phyloP scores from a whole-genome alignment of 1,139 yeast genomes.

The Saccharomyces uvarum region DNA sequence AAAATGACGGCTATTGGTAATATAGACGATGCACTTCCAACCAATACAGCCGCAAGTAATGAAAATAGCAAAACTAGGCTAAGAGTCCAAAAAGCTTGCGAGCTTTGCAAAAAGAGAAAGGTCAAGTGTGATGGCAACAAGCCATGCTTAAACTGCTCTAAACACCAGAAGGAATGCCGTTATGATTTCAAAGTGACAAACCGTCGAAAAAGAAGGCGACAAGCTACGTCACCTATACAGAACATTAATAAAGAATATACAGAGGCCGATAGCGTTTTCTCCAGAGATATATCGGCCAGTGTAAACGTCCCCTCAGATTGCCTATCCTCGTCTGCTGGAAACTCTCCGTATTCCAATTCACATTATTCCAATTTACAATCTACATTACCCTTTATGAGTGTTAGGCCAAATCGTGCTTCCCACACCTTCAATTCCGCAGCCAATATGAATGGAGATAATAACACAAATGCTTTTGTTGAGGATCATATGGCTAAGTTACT shows the following conservation, averaged over 20 bases:
- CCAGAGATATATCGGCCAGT: not conserved
- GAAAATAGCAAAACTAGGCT: not conserved
- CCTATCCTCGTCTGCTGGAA: not conserved
- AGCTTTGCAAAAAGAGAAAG: conserved; percentile 73
- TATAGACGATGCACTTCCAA: not conserved
- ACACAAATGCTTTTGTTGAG: not conserved
- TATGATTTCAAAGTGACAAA: not conserved
- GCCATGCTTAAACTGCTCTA: conserved; percentile 75
- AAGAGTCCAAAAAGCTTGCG: conserved; percentile 87
- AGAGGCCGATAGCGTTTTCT: not conserved
- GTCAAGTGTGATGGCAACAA: conserved; percentile 91
- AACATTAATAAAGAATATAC: not conserved
- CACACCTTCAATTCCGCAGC: conserved; percentile 1
- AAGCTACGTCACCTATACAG: not conserved
- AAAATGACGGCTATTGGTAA: not conserved
- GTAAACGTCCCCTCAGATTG: not conserved
- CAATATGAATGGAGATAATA: not conserved
- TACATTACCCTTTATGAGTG: not conserved
- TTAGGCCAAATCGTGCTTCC: not conserved
- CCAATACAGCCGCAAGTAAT: not conserved
- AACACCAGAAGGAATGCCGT: not conserved
- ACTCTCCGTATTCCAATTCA: not conserved
- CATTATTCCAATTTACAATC: not conserved
- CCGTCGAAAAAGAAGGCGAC: not conserved
- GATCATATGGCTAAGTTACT: conserved; percentile 4